Percentiles rank a stretch among this genome's conserved stretches.
These are phyloP conservation scores for Colletotrichum lindemuthianum DNA, from an alignment of 2,329 filamentous ascomycete genomes.

Conservation along the genomic window DNA sequence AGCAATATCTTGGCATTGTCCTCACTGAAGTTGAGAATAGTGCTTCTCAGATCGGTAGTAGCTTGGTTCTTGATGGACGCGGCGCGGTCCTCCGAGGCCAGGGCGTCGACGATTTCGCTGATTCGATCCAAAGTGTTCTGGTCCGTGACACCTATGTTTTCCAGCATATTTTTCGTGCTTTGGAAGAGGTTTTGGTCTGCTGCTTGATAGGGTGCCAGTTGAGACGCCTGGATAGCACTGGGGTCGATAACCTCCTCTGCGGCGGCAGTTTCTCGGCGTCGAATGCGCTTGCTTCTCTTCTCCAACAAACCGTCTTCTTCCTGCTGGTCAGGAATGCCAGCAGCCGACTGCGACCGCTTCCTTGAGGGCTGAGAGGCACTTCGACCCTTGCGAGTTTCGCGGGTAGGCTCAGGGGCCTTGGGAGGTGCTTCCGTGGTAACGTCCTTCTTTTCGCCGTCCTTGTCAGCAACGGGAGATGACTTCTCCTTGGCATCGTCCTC, in stretches of 20 bases:
- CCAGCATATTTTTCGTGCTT: conserved; percentile 64
- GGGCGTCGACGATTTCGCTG: conserved; percentile 62
- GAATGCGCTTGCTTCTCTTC: conserved; percentile 73
- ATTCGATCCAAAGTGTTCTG: conserved; percentile 56
- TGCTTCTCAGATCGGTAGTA: conserved; percentile 60
- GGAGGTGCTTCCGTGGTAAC: conserved; percentile 13
- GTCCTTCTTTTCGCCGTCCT: conserved; percentile 19
- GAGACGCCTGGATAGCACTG: conserved; percentile 61
- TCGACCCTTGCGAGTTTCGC: conserved; percentile 48
- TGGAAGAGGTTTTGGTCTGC: conserved; percentile 66
- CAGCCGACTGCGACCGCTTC: conserved; percentile 71
- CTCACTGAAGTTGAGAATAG: conserved; percentile 61
- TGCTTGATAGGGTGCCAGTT: conserved; percentile 66
- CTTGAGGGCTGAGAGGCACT: conserved; percentile 57
- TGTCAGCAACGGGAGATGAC: conserved; percentile 6
- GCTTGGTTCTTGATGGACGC: conserved; percentile 57
- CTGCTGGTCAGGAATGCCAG: conserved; percentile 64
- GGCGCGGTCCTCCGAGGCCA: conserved; percentile 60
- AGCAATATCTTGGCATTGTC: conserved; percentile 64
- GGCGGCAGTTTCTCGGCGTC: conserved; percentile 66
- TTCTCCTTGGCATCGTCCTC: conserved; percentile 23
- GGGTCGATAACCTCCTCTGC: conserved; percentile 64
- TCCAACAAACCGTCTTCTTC: conserved; percentile 68
- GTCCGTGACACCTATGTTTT: conserved; percentile 65
- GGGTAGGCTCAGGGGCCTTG: conserved; percentile 43